These are phyloP conservation scores for Pleurotus tuoliensis DNA, from an alignment of 768 basidiomycete species.

Conservation along the genomic window DNA sequence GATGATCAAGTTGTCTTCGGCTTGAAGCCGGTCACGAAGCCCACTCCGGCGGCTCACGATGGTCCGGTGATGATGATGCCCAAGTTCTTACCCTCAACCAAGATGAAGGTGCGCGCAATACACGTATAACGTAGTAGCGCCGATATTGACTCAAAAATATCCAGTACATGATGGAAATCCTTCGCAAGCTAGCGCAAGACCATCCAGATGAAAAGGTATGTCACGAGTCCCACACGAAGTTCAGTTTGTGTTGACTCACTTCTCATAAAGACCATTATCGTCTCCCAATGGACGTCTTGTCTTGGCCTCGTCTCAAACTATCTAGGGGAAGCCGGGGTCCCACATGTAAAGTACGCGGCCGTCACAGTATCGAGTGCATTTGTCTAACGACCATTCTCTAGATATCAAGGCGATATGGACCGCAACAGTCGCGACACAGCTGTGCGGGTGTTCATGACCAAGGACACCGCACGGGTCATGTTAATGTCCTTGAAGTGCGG, in stretches of 20 bases:
- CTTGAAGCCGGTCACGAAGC: slow-evolving; percentile 20
- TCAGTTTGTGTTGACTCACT: too few species aligned
- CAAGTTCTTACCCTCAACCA: slow-evolving; percentile 63
- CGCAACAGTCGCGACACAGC: slow-evolving; percentile 47
- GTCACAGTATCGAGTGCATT: not conserved
- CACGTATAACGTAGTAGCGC: not conserved
- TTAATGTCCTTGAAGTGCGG: slow-evolving; percentile 64
- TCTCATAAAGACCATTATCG: slow-evolving; percentile 45
- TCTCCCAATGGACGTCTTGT: slow-evolving; percentile 70
- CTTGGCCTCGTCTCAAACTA: slow-evolving; percentile 62
- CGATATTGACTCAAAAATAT: not conserved
- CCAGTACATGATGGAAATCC: slow-evolving; percentile 57
- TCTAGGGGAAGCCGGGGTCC: slow-evolving; percentile 46
- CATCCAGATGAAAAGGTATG: slow-evolving; percentile 60
- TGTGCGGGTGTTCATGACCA: slow-evolving; percentile 57
- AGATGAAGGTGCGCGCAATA: slow-evolving; percentile 56
- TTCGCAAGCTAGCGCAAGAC: slow-evolving; percentile 40
- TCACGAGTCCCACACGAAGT: not conserved
- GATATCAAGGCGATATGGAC: slow-evolving; percentile 62
- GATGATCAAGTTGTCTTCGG: slow-evolving; percentile 41
- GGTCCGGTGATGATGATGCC: slow-evolving; percentile 40
- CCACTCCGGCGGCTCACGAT: slow-evolving; percentile 22
- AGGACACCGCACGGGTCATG: slow-evolving; percentile 54
- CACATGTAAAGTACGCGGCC: slow-evolving; percentile 42
- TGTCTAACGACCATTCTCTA: slow-evolving; percentile 14